Percentiles rank a stretch among this genome's conserved stretches.
phyloP scores from a whole-genome alignment of 1,139 yeast species.

The Blastobotrys petasosporus region DNA sequence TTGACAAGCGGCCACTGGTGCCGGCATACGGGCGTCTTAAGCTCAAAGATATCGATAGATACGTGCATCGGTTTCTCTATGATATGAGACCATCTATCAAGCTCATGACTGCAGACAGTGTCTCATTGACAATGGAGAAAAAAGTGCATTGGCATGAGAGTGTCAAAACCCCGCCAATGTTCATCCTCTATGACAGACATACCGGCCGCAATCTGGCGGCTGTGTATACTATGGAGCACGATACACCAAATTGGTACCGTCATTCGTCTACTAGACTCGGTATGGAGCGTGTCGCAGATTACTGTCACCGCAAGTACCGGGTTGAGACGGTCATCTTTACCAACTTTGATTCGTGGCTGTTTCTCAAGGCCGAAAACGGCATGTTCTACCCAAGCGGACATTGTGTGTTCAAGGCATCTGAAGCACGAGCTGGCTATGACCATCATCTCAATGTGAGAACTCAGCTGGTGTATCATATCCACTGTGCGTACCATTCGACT shows the following conservation, averaged over 20 bases:
- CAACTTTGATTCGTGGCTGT: conserved; percentile 2
- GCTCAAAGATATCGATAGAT: background rate
- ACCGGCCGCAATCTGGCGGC: background rate
- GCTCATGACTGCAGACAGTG: background rate
- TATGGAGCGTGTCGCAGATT: background rate
- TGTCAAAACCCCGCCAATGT: background rate
- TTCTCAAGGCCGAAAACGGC: background rate
- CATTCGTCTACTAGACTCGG: background rate
- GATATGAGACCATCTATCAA: background rate
- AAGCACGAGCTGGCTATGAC: background rate
- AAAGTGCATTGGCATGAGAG: too few species aligned
- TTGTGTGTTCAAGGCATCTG: background rate
- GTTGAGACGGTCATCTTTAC: conserved; percentile 2
- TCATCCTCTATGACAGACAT: background rate
- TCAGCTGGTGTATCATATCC: background rate
- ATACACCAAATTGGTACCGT: background rate
- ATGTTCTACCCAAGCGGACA: background rate
- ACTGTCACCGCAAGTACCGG: background rate
- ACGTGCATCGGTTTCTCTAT: background rate
- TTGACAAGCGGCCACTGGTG: conserved; percentile 1
- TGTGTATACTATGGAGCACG: background rate
- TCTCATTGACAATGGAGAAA: background rate
- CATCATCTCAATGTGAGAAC: background rate
- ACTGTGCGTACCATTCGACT: background rate
- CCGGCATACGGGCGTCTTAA: background rate